Conservation (phyloP, 2,329 filamentous ascomycete species). For the Colletotrichum somersetense region DNA sequence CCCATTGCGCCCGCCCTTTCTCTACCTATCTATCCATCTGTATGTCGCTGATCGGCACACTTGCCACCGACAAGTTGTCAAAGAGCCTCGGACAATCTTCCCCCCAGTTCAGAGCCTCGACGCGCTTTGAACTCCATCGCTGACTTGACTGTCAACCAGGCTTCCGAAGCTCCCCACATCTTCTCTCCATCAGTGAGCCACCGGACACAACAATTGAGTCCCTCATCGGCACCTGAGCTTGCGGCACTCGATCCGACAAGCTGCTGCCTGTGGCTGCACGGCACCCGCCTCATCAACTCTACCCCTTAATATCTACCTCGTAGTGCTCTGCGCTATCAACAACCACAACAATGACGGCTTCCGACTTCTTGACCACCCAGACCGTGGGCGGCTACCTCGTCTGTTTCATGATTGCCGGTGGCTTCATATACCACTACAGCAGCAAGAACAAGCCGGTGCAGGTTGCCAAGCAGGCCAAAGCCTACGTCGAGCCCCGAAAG, state of each 20-base stretch:
- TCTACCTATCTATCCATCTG: not conserved
- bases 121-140: slow-evolving; percentile 6
- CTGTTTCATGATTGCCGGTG: slow-evolving; percentile 39
- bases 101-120: slow-evolving; percentile 12
- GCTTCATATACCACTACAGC: slow-evolving; percentile 39
- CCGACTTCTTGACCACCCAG: slow-evolving; percentile 39
- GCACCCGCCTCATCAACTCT: slow-evolving; percentile 3
- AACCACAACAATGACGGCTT: slow-evolving; percentile 43
- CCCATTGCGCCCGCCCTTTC: slow-evolving; percentile 22
- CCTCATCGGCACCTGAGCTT: slow-evolving; percentile 23
- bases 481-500: slow-evolving; percentile 51
- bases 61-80: not conserved
- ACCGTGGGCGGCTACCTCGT: slow-evolving; percentile 41
- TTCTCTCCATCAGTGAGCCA: slow-evolving; percentile 17
- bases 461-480: slow-evolving; percentile 49
- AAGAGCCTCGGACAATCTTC: slow-evolving; percentile 15
- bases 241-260: slow-evolving; percentile 24
- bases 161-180: not conserved
- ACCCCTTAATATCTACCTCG: slow-evolving; percentile 28
- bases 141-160: slow-evolving; percentile 16
- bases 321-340: slow-evolving; percentile 13
- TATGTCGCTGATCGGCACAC: slow-evolving; percentile 30
- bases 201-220: slow-evolving; percentile 1
- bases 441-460: slow-evolving; percentile 49
- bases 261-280: slow-evolving; percentile 16